Conservation (phyloP, 345 rosid genomes). For the Hypericum androsaemum region DNA sequence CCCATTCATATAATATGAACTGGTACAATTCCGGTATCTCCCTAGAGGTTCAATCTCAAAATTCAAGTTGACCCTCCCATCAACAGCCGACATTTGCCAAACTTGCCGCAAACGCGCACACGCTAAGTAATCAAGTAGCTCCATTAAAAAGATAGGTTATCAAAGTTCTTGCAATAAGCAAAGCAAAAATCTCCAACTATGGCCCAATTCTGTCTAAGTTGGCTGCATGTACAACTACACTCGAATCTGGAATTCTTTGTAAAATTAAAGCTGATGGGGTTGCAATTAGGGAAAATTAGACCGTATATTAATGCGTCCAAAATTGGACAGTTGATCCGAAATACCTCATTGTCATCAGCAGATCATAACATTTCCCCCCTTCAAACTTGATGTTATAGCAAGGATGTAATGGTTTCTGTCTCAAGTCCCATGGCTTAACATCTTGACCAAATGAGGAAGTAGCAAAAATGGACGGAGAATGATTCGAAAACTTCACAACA, state of each 20-base stretch:
- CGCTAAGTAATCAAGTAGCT: no score
- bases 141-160: no score
- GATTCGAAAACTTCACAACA: constrained; percentile 41
- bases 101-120: no score
- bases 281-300: no score
- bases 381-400: constrained; percentile 41
- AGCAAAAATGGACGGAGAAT: constrained; percentile 37
- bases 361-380: constrained; percentile 49
- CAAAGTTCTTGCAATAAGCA: no score
- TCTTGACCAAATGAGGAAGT: constrained; percentile 56
- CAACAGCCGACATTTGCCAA: constrained; percentile 38
- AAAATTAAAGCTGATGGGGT: no score
- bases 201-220: no score
- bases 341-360: constrained; percentile 54
- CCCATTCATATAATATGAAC: constrained; percentile 50
- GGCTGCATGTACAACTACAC: no score
- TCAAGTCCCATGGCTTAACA: constrained; percentile 51
- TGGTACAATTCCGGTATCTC: constrained; percentile 40
- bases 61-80: constrained; percentile 35
- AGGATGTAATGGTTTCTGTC: constrained; percentile 28
- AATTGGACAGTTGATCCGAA: no score
- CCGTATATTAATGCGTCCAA: no score
- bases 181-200: no score
- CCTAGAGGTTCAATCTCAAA: constrained; percentile 40
- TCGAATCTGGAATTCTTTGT: no score